phyloP scores from a whole-genome alignment of 139 green algal genomes.

The Spirogloea muscicola region DNA sequence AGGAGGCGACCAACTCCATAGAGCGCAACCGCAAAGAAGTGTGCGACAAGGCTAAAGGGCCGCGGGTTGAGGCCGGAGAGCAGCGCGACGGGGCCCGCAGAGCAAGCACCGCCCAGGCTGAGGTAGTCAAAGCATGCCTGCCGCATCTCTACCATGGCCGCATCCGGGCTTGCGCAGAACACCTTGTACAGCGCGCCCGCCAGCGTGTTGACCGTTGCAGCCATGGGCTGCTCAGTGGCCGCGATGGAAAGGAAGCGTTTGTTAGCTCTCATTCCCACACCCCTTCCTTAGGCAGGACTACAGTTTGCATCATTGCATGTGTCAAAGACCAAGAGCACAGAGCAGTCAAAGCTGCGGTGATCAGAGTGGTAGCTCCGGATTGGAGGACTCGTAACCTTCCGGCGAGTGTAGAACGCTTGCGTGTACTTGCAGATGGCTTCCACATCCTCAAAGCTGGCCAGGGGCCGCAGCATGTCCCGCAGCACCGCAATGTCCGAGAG shows the following conservation, averaged over 20 bases:
- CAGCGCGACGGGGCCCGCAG: constrained; percentile 76
- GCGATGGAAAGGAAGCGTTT: too few species aligned
- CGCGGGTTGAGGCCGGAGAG: constrained; percentile 81
- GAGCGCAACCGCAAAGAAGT: constrained; percentile 95
- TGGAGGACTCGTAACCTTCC: constrained; percentile 30
- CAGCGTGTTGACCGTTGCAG: constrained; percentile 97
- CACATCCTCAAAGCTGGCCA: constrained; percentile 70
- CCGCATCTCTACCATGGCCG: constrained; percentile 92
- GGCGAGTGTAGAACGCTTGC: constrained; percentile 68
- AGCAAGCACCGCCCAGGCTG: constrained; percentile 75
- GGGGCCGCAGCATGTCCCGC: constrained; percentile 61
- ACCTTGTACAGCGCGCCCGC: constrained; percentile 96
- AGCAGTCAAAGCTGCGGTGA: too few species aligned
- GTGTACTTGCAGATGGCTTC: constrained; percentile 63
- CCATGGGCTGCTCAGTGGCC: constrained; percentile 72
- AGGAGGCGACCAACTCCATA: constrained; percentile 84
- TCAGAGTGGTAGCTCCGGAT: too few species aligned
- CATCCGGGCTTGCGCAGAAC: constrained; percentile 67
- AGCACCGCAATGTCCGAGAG: constrained; percentile 86
- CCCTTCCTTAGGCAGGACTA: too few species aligned
- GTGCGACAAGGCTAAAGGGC: constrained; percentile 80
- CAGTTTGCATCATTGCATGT: too few species aligned
- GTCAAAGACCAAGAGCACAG: too few species aligned
- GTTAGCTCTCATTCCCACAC: too few species aligned
- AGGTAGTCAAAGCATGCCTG: constrained; percentile 97